Evolutionary conservation across 2,329 filamentous ascomycete species (phyloP), one percentile per base, ranked within the genome.

Genomic region (Aspergillus niger): DNA sequence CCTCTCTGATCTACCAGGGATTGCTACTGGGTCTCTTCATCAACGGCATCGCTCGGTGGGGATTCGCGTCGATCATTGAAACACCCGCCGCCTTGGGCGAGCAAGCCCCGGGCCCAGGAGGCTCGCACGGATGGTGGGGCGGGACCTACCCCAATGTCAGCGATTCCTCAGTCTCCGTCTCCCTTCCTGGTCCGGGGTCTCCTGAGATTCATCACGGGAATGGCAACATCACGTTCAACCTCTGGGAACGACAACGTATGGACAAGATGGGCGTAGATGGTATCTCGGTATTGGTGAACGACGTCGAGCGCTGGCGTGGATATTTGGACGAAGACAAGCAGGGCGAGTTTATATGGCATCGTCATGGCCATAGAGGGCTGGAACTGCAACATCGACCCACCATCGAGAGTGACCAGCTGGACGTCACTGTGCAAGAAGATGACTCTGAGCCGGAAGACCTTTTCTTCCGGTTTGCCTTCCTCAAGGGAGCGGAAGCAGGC

Each of bases 21-120:
- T 81, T 99, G 1, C 82, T 99, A 0, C 80, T 98, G 7, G 95
- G 95, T 0, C 83, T 98, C 0, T 98, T 97, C 75, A 89, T 97
- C 78, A 97, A 97, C 73, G 94, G 95, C 55, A 87, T 96, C 61
- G 94, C 93, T 3, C 85, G 94, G 47, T 98, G 95, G 95, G 93
- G 93, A 0, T 99, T 96, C 74, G 93, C 92, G 63, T 85, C 90
- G 1, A 86, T 99, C 50, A 84, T 99, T 15, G 89, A 99, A 77
- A 98, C 95, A 0, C 86, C 91, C 0, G 83, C 77, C 0, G 87
- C 88, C 0, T 78, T 99, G 24, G 82, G 85, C 8, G 81, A 83
- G 76, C 50, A 81, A 70, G 59, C 73, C 70, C 51, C 76, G 76
- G 55, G 83, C 7, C 76, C 80, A 13, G 71, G 74, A 43, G 77